Conservation (phyloP, 345 rosid genomes). For the Gossypium thurberi region DNA sequence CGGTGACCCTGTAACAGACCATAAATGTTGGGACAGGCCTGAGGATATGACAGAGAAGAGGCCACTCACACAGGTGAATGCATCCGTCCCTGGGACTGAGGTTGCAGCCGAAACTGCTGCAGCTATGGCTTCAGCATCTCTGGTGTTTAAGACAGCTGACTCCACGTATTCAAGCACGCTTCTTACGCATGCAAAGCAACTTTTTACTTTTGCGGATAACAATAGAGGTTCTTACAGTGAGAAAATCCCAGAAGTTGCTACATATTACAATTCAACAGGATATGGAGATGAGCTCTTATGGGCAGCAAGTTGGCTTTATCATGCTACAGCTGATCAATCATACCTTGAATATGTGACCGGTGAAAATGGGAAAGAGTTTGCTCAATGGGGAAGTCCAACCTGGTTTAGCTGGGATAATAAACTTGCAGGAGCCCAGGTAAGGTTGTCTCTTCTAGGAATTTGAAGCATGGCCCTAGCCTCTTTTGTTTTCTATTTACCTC, state of each 20-base stretch:
- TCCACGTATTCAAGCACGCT: constrained; percentile 67
- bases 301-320: constrained; percentile 97
- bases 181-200: constrained; percentile 68
- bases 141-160: constrained; percentile 67
- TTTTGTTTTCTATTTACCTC: not conserved
- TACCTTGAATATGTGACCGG: constrained; percentile 65
- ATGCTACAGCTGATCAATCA: constrained; percentile 65
- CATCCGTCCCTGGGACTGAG: constrained; percentile 69
- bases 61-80: constrained; percentile 62
- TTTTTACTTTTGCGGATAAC: constrained; percentile 75
- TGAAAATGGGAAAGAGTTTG: constrained; percentile 54
- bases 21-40: constrained; percentile 90
- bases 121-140: constrained; percentile 91
- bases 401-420: constrained; percentile 99
- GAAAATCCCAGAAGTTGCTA: constrained; percentile 58
- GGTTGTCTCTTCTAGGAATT: not conserved
- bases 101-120: constrained; percentile 99
- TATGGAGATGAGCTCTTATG: constrained; percentile 87
- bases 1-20: constrained; percentile 75
- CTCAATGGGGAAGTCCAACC: constrained; percentile 70
- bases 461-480: not conserved
- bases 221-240: constrained; percentile 60
- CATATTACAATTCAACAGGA: constrained; percentile 84
- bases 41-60: constrained; percentile 75
- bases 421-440: constrained; percentile 91